These are phyloP conservation scores for Glebionis coronaria DNA, from an alignment of 129 eudicot species.

Conservation along the genomic window DNA sequence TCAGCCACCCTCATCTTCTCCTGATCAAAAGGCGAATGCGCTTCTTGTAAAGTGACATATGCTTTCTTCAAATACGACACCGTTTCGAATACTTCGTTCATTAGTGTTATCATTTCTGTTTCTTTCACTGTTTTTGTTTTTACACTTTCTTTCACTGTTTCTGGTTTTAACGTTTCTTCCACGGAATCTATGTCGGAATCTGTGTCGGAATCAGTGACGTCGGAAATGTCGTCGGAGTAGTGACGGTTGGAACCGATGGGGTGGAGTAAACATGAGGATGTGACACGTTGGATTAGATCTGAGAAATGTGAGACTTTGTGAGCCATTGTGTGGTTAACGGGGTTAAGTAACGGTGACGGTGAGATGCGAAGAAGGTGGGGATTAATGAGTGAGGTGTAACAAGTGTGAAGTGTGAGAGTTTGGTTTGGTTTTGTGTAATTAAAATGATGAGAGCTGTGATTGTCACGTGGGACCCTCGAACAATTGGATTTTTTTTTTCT, in stretches of 20 bases:
- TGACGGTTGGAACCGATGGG: slow-evolving; percentile 58
- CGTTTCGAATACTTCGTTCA: slow-evolving; percentile 84
- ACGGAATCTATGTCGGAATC: slow-evolving; percentile 27
- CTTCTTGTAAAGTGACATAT: slow-evolving; percentile 75
- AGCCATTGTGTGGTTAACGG: slow-evolving; percentile 43
- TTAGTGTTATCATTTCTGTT: slow-evolving; percentile 45
- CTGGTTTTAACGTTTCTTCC: slow-evolving; percentile 18
- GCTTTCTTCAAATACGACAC: slow-evolving; percentile 74
- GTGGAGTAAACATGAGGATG: slow-evolving; percentile 74
- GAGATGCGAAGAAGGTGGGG: slow-evolving; percentile 19
- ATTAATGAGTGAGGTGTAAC: slow-evolving; percentile 12
- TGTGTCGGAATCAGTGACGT: slow-evolving; percentile 28
- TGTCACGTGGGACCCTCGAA: slow-evolving; percentile 25
- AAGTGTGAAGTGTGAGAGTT: slow-evolving; percentile 12
- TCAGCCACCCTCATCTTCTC: slow-evolving; percentile 67
- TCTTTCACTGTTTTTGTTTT: neutral
- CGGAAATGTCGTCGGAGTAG: slow-evolving; percentile 27
- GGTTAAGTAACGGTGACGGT: neutral
- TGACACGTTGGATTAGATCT: slow-evolving; percentile 96
- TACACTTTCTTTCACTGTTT: slow-evolving; percentile 15
- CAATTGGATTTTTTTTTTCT: neutral
- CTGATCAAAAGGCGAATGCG: slow-evolving; percentile 87
- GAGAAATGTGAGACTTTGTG: slow-evolving; percentile 72
- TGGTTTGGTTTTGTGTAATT: slow-evolving; percentile 27
- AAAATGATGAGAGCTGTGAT: neutral